Percentiles rank a stretch among this genome's conserved stretches.
Conservation (phyloP, 2,329 filamentous ascomycete species). For the Fusarium irregulare region DNA sequence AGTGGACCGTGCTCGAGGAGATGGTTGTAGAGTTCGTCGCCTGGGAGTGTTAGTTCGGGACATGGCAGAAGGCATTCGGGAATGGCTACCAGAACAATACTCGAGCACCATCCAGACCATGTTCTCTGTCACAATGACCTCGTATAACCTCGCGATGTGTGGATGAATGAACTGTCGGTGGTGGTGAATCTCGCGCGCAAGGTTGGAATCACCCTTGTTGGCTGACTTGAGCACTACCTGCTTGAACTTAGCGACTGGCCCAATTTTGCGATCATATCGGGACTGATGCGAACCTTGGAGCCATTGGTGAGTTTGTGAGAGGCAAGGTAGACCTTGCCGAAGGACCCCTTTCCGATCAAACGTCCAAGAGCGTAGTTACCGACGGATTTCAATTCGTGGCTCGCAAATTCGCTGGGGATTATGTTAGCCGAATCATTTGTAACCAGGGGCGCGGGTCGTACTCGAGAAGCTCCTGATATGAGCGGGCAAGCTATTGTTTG, state of each 20-base stretch:
- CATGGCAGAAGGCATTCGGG: background rate
- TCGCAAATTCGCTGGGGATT: slow-evolving; percentile 85
- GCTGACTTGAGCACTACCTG: slow-evolving; percentile 98
- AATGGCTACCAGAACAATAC: slow-evolving; percentile 83
- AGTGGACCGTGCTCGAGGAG: slow-evolving; percentile 88
- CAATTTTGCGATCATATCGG: background rate
- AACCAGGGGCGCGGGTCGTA: slow-evolving; percentile 59
- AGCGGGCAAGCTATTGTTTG: slow-evolving; percentile 81
- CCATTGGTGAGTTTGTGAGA: slow-evolving; percentile 98
- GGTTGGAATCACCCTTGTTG: slow-evolving; percentile 93
- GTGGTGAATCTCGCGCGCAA: slow-evolving; percentile 97
- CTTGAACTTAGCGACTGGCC: slow-evolving; percentile 8
- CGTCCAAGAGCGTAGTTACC: slow-evolving; percentile 94
- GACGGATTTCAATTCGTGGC: slow-evolving; percentile 88
- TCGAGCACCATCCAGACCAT: slow-evolving; percentile 97
- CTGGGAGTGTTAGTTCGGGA: slow-evolving; percentile 58
- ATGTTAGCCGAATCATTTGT: slow-evolving; percentile 11
- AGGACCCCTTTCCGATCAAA: slow-evolving; percentile 96
- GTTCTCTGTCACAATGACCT: slow-evolving; percentile 95
- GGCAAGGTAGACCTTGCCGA: slow-evolving; percentile 97
- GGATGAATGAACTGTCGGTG: slow-evolving; percentile 98
- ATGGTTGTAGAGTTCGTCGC: slow-evolving; percentile 97
- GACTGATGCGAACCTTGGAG: slow-evolving; percentile 76
- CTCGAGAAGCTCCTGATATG: slow-evolving; percentile 96
- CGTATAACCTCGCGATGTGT: slow-evolving; percentile 95